Conservation (phyloP, 2,329 filamentous ascomycete species). For the Scedosporium boydii region DNA sequence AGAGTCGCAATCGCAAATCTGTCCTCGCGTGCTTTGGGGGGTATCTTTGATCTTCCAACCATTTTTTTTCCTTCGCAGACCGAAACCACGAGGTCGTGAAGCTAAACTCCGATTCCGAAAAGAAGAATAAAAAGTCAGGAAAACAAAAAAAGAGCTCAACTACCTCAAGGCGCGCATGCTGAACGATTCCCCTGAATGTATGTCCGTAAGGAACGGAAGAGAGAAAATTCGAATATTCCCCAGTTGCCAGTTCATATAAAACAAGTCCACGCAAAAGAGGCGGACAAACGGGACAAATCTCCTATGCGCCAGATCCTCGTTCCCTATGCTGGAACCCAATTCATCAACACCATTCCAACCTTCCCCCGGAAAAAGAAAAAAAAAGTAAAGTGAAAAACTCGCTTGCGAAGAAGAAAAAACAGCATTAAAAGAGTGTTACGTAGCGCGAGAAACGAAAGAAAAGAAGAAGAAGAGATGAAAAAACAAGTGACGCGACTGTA, state of each 20-base stretch:
- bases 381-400: too few relatives aligned
- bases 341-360: too few relatives aligned
- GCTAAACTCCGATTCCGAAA: neutral
- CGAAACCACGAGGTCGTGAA: neutral
- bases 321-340: neutral
- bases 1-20: too few relatives aligned
- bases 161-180: too few relatives aligned
- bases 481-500: neutral
- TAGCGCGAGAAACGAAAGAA: neutral
- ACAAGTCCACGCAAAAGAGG: neutral
- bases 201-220: too few relatives aligned
- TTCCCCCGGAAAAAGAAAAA: too few relatives aligned
- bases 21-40: neutral
- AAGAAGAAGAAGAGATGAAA: neutral
- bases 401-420: neutral
- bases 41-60: neutral
- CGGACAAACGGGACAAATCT: neutral
- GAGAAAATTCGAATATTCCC: neutral
- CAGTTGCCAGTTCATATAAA: neutral
- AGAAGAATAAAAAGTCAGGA: neutral
- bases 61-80: neutral
- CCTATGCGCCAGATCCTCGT: neutral
- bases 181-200: too few relatives aligned
- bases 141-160: neutral
- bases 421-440: neutral